Percentiles rank a stretch among this genome's conserved stretches.
Evolutionary conservation across 2,329 filamentous ascomycete genomes (phyloP).

Genomic region (Alternaria triticina): DNA sequence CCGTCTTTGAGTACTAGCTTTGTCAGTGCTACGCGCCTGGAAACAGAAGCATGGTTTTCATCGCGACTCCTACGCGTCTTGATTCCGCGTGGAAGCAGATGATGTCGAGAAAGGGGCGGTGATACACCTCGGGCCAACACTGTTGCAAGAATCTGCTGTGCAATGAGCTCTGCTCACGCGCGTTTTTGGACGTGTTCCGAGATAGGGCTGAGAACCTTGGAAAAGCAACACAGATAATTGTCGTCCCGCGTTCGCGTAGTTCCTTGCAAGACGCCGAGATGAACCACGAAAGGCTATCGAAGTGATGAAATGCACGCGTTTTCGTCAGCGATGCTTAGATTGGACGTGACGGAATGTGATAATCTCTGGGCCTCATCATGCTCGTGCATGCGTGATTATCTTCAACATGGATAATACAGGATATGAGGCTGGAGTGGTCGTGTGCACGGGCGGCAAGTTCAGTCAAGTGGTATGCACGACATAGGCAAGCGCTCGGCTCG

Average conservation of each 20-base stretch:
- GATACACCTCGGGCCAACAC: background rate
- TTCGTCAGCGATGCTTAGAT: background rate
- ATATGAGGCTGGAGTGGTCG: slow-evolving; percentile 7
- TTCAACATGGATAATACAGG: background rate
- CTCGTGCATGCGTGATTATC: slow-evolving; percentile 3
- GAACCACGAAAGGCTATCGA: background rate
- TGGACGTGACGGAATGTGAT: background rate
- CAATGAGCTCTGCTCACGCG: background rate
- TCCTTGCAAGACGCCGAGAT: background rate
- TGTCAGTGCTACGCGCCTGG: background rate
- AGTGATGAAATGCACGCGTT: background rate
- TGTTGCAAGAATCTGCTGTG: background rate
- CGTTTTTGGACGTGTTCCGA: background rate
- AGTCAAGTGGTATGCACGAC: slow-evolving; percentile 20
- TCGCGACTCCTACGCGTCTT: background rate
- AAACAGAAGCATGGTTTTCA: background rate
- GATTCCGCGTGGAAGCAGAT: background rate
- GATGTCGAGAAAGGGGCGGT: background rate
- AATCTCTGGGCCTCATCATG: background rate
- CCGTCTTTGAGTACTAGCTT: background rate
- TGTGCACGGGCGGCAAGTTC: slow-evolving; percentile 17
- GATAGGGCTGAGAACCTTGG: slow-evolving; percentile 1
- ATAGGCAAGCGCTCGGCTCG: slow-evolving; percentile 21
- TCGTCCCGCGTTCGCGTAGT: slow-evolving; percentile 1
- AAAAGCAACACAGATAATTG: background rate